Evolutionary conservation across 768 basidiomycete genomes (phyloP).

Genomic region (Boletus coccyginus): DNA sequence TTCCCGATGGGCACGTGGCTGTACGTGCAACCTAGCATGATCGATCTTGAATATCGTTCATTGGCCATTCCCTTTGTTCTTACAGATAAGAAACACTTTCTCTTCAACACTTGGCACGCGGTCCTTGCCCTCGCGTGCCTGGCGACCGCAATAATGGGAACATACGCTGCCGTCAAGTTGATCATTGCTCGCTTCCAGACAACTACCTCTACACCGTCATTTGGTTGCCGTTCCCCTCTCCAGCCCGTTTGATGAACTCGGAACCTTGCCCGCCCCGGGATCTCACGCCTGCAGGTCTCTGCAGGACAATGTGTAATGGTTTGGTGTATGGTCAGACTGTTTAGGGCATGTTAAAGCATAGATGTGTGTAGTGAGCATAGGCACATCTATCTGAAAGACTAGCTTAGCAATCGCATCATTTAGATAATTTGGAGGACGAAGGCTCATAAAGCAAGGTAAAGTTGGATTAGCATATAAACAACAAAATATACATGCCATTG

Average conservation of each 20-base stretch:
- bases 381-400: no score
- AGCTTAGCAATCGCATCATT: no score
- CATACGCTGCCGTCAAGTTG: conserved; percentile 40
- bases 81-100: conserved; percentile 28
- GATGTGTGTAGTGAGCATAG: not conserved
- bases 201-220: conserved; percentile 45
- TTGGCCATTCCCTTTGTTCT: not conserved
- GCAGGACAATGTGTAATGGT: not conserved
- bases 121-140: conserved; percentile 43
- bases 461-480: not conserved
- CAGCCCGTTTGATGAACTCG: not conserved
- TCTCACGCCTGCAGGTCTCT: not conserved
- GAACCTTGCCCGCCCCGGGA: not conserved
- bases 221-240: conserved; percentile 49
- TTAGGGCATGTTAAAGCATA: not conserved
- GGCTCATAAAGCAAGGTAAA: no score
- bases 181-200: conserved; percentile 43
- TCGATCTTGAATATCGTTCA: not conserved
- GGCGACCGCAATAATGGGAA: conserved; percentile 49
- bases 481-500: not conserved
- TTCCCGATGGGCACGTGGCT: conserved; percentile 31
- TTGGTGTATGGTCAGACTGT: not conserved
- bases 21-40: conserved; percentile 14
- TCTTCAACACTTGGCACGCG: conserved; percentile 55
- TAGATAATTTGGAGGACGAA: no score